These are phyloP conservation scores for Nitzschia putrida DNA, from an alignment of 108 stramenopile species.

Conservation along the genomic window DNA sequence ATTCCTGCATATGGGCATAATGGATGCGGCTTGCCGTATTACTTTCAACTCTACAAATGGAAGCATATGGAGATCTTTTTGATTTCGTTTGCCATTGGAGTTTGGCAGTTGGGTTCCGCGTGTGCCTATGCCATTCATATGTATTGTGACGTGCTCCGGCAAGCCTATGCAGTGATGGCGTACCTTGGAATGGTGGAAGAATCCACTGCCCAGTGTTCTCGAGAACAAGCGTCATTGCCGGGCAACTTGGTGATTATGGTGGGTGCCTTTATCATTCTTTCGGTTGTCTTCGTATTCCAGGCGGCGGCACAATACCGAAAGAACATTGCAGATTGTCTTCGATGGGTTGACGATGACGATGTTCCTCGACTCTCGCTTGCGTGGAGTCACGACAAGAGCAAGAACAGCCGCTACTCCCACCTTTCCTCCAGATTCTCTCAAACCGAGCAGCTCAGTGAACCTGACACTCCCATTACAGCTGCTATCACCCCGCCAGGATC, in stretches of 20 bases:
- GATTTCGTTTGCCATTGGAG: conserved; percentile 60
- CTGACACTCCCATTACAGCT: background rate
- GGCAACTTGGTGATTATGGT: conserved; percentile 31
- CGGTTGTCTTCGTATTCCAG: conserved; percentile 33
- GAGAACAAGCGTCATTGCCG: conserved; percentile 32
- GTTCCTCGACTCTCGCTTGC: conserved; percentile 34
- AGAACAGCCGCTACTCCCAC: conserved; percentile 32
- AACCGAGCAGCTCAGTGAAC: background rate
- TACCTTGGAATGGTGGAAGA: conserved; percentile 38
- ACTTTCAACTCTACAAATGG: conserved; percentile 58
- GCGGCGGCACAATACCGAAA: conserved; percentile 39
- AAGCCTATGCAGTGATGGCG: conserved; percentile 25
- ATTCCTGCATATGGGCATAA: conserved; percentile 27
- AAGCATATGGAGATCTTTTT: conserved; percentile 78
- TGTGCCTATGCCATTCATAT: conserved; percentile 59
- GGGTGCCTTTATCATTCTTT: conserved; percentile 38
- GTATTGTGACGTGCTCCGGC: conserved; percentile 50
- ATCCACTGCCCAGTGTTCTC: conserved; percentile 35
- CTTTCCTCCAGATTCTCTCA: conserved; percentile 9
- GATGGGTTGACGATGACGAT: conserved; percentile 31
- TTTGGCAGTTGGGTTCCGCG: conserved; percentile 74
- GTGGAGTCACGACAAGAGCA: conserved; percentile 33
- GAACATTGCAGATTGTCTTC: conserved; percentile 29
- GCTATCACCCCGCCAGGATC: background rate
- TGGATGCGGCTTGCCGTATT: conserved; percentile 34